phyloP scores from a whole-genome alignment of 2,329 filamentous ascomycete species.

The Cladophialophora chaetospira region DNA sequence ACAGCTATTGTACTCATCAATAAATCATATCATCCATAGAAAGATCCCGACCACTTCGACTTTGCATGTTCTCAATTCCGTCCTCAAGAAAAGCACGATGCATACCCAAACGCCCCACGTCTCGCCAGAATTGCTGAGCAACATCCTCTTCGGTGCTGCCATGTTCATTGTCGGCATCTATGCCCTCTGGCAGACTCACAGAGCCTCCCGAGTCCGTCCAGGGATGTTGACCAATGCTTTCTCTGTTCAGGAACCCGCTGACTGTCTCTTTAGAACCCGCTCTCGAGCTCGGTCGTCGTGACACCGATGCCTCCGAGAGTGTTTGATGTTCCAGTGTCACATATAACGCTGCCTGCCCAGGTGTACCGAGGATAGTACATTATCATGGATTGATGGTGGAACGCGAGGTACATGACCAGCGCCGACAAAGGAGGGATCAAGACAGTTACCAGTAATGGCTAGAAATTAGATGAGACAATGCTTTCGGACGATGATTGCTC shows the following conservation, averaged over 20 bases:
- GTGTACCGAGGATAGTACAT: no score
- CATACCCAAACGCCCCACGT: not conserved
- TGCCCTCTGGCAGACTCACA: constrained; percentile 8
- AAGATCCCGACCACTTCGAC: no score
- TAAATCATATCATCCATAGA: no score
- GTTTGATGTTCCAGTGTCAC: not conserved
- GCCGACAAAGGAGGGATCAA: not conserved
- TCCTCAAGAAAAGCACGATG: no score
- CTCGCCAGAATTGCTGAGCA: constrained; percentile 5
- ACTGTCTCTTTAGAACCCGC: not conserved
- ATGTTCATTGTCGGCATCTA: constrained; percentile 11
- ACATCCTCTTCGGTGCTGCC: constrained; percentile 5
- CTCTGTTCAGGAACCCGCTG: not conserved
- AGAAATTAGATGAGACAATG: no score
- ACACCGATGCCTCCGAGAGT: constrained; percentile 4
- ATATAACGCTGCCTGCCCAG: not conserved
- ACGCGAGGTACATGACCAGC: no score
- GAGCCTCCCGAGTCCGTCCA: not conserved
- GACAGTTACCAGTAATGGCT: no score
- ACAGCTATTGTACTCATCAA: no score
- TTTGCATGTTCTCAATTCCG: no score
- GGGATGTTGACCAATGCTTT: not conserved
- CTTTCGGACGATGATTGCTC: not conserved
- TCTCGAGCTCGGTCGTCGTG: not conserved
- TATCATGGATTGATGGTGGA: no score